Evolutionary conservation across 2,329 filamentous ascomycete genomes (phyloP), one percentile per base, ranked within the genome.

Genomic region (Cercospora sp.): DNA sequence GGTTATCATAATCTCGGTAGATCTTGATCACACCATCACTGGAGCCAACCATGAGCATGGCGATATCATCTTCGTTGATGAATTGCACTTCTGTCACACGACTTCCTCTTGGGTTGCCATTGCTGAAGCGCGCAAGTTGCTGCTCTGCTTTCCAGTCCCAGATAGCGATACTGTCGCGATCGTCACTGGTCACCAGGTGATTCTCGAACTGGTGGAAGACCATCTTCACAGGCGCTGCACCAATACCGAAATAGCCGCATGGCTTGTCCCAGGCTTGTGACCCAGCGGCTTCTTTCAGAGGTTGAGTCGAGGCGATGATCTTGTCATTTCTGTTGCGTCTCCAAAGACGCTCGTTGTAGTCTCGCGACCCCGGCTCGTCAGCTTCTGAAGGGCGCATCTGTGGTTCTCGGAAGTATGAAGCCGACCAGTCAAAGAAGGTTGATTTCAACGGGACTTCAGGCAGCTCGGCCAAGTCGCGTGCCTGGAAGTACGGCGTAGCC

Each of bases 201-300:
- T 97, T 92, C 78, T 99, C 95, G 74, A 97, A 99, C 78, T 99
- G 95, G 81, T 99, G 95, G 79, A 98, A 97, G 5, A 92, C 91
- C 90, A 99, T 91, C 81, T 94, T 96, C 71, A 90, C 88, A 0
- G 95, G 94, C 78, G 97, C 95, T 34, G 90, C 91, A 32, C 90
- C 89, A 73, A 97, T 98, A 77, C 94, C 94, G 77, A 97, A 89
- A 70, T 97, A 90, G 18, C 91, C 90, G 59, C 90, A 85, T 53
- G 92, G 89, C 69, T 91, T 90, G 74, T 93, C 94, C 94, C 95
- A 99, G 74, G 89, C 91, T 75, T 92, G 91, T 65, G 86, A 91
- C 12, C 93, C 91, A 0, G 95, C 94, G 73, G 92, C 89, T 64
- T 93, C 90, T 78, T 99, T 99, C 71, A 97, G 88, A 0, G 94